Evolutionary conservation across 2,329 filamentous ascomycete genomes (phyloP).

Genomic region (Clarireedia paspali): DNA sequence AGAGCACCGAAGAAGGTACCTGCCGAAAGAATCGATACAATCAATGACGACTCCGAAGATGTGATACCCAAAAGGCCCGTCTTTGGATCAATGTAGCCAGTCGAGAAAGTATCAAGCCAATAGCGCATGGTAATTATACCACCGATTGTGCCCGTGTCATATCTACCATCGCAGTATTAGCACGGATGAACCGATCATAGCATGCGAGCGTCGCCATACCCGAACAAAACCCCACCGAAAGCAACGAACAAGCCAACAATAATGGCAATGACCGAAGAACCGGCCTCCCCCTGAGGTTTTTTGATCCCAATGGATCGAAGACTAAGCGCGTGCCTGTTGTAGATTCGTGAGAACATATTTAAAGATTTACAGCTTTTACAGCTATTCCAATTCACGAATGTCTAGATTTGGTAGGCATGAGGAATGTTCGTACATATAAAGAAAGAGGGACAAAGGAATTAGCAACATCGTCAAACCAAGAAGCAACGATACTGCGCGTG

Average conservation of each 20-base stretch:
- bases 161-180: conserved; percentile 26
- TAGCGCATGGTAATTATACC: conserved; percentile 48
- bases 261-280: conserved; percentile 54
- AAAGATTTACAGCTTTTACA: background rate
- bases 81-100: conserved; percentile 38
- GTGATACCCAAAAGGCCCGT: conserved; percentile 38
- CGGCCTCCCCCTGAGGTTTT: conserved; percentile 44
- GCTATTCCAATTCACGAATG: background rate
- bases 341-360: background rate
- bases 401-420: background rate
- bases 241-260: conserved; percentile 52
- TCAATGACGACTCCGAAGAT: conserved; percentile 50
- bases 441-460: background rate
- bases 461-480: background rate
- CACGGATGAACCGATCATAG: background rate
- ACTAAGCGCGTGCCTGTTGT: background rate
- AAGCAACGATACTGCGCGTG: background rate
- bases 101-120: conserved; percentile 45
- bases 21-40: conserved; percentile 62
- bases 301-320: conserved; percentile 21
- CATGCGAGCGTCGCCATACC: conserved; percentile 28
- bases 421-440: background rate
- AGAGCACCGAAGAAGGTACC: conserved; percentile 67
- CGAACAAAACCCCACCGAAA: conserved; percentile 53
- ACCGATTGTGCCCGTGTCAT: conserved; percentile 52